Percentiles rank a stretch among this genome's conserved stretches.
These are phyloP conservation scores for Marasmius oreades DNA, from an alignment of 1,284 basidiomycete species.

Conservation along the genomic window DNA sequence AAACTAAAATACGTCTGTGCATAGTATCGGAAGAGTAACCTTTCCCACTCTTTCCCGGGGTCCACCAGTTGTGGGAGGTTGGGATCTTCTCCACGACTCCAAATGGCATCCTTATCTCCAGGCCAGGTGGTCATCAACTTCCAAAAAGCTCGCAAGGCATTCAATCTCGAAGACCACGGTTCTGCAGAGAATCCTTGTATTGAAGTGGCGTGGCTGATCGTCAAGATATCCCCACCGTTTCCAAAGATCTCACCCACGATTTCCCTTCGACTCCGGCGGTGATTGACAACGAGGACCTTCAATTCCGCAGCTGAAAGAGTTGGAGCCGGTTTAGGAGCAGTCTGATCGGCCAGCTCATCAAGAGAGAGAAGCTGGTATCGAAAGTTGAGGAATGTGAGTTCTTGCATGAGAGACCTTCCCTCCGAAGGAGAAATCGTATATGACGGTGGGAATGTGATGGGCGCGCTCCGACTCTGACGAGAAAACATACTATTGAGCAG, in stretches of 20 bases:
- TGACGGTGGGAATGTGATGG: too few relatives aligned
- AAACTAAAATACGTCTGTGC: neutral
- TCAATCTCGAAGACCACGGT: neutral
- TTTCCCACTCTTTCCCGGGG: neutral
- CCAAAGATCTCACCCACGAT: neutral
- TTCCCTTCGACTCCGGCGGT: neutral
- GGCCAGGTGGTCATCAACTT: conserved; percentile 1
- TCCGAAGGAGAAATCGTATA: too few relatives aligned
- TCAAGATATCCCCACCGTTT: neutral
- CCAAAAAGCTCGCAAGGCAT: neutral
- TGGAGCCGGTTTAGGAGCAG: neutral
- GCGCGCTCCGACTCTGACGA: too few relatives aligned
- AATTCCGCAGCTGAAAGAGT: neutral
- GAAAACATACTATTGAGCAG: too few relatives aligned
- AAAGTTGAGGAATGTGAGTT: conserved; percentile 4
- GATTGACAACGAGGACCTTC: neutral
- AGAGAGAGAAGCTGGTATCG: neutral
- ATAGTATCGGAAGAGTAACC: neutral
- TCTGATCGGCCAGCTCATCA: neutral
- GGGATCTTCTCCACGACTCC: neutral
- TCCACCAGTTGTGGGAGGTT: neutral
- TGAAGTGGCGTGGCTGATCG: neutral
- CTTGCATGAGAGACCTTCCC: neutral
- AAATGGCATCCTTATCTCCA: neutral
- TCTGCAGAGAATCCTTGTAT: neutral